Base-by-base conservation (phyloP, 192 early-diverging fungal genomes). In the Coemansia sp. region DNA sequence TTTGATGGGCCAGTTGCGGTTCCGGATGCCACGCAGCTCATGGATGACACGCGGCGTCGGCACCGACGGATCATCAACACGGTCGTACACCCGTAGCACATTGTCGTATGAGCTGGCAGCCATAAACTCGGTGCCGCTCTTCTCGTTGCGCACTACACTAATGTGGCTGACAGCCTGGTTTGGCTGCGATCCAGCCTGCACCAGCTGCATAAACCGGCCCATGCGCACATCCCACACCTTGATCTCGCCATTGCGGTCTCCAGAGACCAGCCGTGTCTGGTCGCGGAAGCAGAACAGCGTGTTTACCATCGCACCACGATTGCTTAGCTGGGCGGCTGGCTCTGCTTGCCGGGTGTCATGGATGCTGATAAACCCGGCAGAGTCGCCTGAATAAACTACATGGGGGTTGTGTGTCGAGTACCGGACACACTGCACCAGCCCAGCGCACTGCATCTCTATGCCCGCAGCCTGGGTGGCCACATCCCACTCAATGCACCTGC, bases 1-100 rank as follows among this genome's bases (percentile, higher is more conserved):
- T 64, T 90, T 93, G 58, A 97, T 94, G 3, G 94, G 93, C 92
- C 92, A 97, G 73, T 95, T 93, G 56, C 90, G 90, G 69, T 92
- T 94, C 58, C 91, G 90, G 66, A 90, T 87, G 1, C 94, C 94
- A 43, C 93, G 94, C 34, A 97, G 78, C 11, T 89, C 81, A 59
- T 93, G 90, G 4, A 90, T 81, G 12, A 90, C 71, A 12, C 89
- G 82, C 26, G 83, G 80, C 14, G 68, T 66, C 15, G 83, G 85
- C 42, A 81, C 84, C 15, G 90, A 90, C 32, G 90, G 87, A 47
- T 86, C 81, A 50, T 88, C 84, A 5, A 91, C 91, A 15, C 92
- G 82, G 59, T 95, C 94, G 72, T 94, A 97, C 0, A 97, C 90
- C 23, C 93, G 82, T 45, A 97, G 80, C 32, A 93, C 92, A 60